phyloP scores from a whole-genome alignment of 345 rosid genomes.

The Lepidium africanum region DNA sequence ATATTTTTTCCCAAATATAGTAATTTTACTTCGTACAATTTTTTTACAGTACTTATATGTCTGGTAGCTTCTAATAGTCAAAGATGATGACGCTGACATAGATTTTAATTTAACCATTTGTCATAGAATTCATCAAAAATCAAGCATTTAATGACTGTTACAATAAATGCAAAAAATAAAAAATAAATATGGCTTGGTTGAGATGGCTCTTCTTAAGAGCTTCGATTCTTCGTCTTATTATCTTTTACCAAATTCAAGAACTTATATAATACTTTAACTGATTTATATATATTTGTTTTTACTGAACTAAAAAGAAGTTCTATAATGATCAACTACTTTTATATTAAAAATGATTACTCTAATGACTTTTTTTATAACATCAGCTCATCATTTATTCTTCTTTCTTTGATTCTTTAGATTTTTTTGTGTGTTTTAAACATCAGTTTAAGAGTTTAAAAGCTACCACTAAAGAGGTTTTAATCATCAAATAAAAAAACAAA shows the following conservation, averaged over 20 bases:
- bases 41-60: neutral
- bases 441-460: neutral
- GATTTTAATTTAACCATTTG: neutral
- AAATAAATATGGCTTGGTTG: neutral
- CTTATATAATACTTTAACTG: neutral
- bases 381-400: too few species aligned
- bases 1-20: neutral
- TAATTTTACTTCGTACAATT: neutral
- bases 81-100: constrained; percentile 1
- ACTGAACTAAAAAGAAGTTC: neutral
- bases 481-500: neutral
- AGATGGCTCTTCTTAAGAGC: neutral
- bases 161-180: neutral
- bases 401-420: too few species aligned
- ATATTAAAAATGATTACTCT: neutral
- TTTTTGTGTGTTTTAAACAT: neutral
- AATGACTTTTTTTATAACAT: neutral
- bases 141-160: neutral
- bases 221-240: neutral
- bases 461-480: neutral
- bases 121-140: neutral
- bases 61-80: neutral
- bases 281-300: neutral
- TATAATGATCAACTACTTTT: neutral
- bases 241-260: neutral